Evolutionary conservation across 345 rosid genomes (phyloP).

Genomic region (Nasturtium officinale): DNA sequence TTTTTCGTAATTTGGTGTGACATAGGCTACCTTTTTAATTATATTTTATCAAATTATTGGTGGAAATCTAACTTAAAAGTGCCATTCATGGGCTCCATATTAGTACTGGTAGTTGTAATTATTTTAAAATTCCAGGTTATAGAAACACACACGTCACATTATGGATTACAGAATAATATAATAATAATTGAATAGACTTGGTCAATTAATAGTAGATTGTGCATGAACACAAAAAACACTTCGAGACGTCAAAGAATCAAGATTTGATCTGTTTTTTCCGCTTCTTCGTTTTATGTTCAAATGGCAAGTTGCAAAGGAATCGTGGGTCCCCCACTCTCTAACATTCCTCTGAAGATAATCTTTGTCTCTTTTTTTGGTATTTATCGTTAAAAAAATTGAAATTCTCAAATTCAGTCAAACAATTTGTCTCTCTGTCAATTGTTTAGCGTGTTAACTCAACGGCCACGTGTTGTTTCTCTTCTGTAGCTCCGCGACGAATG

Average conservation of each 20-base stretch:
- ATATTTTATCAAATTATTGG: not conserved
- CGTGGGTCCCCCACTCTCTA: constrained; percentile 33
- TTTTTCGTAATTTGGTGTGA: constrained; percentile 25
- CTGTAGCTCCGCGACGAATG: constrained; percentile 67
- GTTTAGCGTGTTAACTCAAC: not conserved
- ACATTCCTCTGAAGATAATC: constrained; percentile 39
- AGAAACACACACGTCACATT: constrained; percentile 7
- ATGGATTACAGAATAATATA: not conserved
- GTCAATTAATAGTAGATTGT: constrained; percentile 26
- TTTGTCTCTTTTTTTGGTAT: not conserved
- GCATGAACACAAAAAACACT: constrained; percentile 37
- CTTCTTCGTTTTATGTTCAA: not conserved
- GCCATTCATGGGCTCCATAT: constrained; percentile 32
- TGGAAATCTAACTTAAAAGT: constrained; percentile 20
- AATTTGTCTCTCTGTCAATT: constrained; percentile 5
- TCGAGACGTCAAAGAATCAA: constrained; percentile 39
- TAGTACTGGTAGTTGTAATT: not conserved
- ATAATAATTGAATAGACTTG: constrained; percentile 17
- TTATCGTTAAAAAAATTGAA: not conserved
- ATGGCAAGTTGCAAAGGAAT: not conserved
- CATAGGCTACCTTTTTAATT: not conserved
- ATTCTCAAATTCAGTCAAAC: not conserved
- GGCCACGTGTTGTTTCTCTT: constrained; percentile 28
- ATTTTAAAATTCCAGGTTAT: not conserved
- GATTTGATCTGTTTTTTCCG: not conserved